phyloP scores from a whole-genome alignment of 148 eudicot species.

The Diospyros lotus region DNA sequence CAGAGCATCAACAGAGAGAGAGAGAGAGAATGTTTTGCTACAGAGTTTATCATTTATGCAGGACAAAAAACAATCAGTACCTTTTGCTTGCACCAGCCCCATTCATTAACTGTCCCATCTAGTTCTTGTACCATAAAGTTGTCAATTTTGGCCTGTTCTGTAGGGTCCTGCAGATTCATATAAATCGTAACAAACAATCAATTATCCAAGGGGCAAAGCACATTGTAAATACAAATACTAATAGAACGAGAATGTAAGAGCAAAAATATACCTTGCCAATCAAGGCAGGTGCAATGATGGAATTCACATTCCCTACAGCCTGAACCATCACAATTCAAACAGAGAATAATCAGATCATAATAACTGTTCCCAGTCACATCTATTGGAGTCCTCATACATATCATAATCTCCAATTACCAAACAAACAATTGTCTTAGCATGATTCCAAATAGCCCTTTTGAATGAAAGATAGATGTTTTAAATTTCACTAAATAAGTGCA shows the following conservation, averaged over 20 bases:
- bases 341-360: neutral
- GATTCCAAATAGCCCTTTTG: neutral
- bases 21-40: neutral
- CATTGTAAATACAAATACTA: neutral
- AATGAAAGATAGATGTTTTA: neutral
- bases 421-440: neutral
- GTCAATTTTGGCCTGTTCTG: constrained; percentile 68
- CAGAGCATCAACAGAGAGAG: neutral
- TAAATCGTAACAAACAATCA: neutral
- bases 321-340: constrained; percentile 11
- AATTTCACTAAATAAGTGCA: neutral
- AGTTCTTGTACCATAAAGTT: constrained; percentile 95
- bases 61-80: constrained; percentile 19
- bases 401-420: neutral
- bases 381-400: neutral
- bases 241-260: neutral
- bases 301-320: constrained; percentile 66
- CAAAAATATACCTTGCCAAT: constrained; percentile 67
- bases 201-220: neutral
- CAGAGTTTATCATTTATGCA: neutral
- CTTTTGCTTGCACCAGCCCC: constrained; percentile 99
- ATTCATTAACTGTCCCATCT: constrained; percentile 88
- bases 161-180: constrained; percentile 54
- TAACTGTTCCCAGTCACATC: neutral
- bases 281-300: constrained; percentile 81